phyloP scores from a whole-genome alignment of 345 rosid species.

The Bruguiera sexangula region DNA sequence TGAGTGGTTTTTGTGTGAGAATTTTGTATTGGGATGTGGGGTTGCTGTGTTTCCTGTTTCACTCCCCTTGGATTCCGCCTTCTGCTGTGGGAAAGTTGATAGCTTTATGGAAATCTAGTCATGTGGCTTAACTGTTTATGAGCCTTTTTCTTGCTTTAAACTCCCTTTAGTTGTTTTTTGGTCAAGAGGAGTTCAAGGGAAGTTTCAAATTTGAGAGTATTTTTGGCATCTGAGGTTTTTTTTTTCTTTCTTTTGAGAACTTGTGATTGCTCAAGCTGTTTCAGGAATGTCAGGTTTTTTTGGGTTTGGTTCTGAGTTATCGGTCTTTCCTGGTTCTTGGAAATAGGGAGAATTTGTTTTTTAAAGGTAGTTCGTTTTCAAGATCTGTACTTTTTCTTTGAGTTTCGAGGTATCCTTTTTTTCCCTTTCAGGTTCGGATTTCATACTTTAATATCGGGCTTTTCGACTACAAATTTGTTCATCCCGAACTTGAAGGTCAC shows the following conservation, averaged over 20 bases:
- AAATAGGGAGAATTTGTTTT: neutral
- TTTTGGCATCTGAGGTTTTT: conserved; percentile 6
- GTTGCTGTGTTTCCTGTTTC: conserved; percentile 23
- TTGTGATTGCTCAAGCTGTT: neutral
- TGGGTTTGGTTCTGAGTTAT: neutral
- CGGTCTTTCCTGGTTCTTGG: neutral
- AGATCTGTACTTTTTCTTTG: neutral
- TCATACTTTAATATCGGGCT: neutral
- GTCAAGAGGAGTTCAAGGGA: conserved; percentile 2
- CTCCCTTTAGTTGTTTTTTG: neutral
- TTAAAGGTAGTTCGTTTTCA: neutral
- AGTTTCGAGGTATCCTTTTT: neutral
- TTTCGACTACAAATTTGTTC: neutral
- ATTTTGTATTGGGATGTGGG: conserved; percentile 27
- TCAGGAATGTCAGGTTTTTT: neutral
- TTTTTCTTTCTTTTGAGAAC: neutral
- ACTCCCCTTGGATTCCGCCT: conserved; percentile 34
- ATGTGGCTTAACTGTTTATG: conserved; percentile 22
- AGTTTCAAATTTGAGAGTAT: neutral
- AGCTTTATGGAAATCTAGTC: conserved; percentile 45
- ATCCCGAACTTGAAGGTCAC: neutral
- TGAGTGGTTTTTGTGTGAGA: conserved; percentile 14
- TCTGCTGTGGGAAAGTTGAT: conserved; percentile 27
- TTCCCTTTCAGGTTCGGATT: neutral
- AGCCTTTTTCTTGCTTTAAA: conserved; percentile 22